phyloP scores from a whole-genome alignment of 306 rosid genomes.

The Dalbergia cultrata region DNA sequence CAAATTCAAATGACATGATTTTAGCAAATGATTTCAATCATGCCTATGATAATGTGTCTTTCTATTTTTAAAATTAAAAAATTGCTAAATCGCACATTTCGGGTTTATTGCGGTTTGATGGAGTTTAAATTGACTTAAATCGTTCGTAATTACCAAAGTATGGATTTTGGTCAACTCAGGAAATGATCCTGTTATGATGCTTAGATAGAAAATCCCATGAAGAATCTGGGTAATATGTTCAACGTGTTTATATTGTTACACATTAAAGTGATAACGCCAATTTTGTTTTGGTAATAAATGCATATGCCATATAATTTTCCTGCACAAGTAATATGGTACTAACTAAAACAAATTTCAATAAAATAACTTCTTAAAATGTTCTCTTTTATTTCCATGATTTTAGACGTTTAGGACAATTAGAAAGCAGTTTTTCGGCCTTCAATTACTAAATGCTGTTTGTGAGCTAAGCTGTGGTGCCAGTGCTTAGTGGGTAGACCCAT shows the following conservation, averaged over 20 bases:
- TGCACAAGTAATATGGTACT: not conserved
- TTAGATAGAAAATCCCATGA: conserved; percentile 9
- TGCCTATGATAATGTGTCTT: conserved; percentile 42
- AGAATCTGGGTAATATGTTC: conserved; percentile 43
- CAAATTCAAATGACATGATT: conserved; percentile 37
- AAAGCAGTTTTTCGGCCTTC: conserved; percentile 20
- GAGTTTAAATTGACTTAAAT: conserved; percentile 7
- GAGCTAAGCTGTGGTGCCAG: conserved; percentile 36
- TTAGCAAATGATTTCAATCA: conserved; percentile 46
- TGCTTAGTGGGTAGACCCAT: conserved; percentile 14
- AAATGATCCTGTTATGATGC: conserved; percentile 28
- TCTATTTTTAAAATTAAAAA: not conserved
- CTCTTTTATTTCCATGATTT: conserved; percentile 12
- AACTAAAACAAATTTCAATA: not conserved
- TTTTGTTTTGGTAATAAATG: conserved; percentile 14
- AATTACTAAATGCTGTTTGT: conserved; percentile 39
- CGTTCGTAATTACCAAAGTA: conserved; percentile 8
- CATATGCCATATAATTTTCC: conserved; percentile 28
- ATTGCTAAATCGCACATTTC: not conserved
- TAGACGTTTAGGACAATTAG: conserved; percentile 5
- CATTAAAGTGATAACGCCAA: conserved; percentile 27
- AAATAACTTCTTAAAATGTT: not conserved
- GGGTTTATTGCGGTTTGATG: conserved; percentile 21
- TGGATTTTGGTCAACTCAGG: conserved; percentile 21
- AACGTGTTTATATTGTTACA: not conserved